Evolutionary conservation across 257 asterid species (phyloP).

Genomic region (Solanum chilense): DNA sequence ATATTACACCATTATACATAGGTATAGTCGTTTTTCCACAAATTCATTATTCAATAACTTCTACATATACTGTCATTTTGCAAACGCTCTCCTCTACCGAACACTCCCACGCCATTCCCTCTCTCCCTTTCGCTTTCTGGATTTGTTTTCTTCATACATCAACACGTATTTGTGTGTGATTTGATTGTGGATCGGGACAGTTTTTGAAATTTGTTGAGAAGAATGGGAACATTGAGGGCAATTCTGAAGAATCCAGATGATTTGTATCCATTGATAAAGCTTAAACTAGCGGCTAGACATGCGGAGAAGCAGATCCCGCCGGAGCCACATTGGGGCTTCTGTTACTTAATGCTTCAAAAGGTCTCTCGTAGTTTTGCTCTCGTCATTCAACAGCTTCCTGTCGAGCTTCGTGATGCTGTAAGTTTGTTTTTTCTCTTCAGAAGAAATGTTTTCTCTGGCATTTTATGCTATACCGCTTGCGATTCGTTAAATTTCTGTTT

Average conservation of each 20-base stretch:
- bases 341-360: conserved; percentile 79
- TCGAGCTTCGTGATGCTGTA: conserved; percentile 95
- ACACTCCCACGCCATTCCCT: neutral
- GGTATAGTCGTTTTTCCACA: neutral
- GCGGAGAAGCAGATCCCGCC: conserved; percentile 89
- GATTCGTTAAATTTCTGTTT: neutral
- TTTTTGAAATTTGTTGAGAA: conserved; percentile 5
- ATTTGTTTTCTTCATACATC: neutral
- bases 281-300: conserved; percentile 53
- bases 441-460: neutral
- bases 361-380: conserved; percentile 86
- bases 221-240: conserved; percentile 67
- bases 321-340: conserved; percentile 92
- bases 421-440: neutral
- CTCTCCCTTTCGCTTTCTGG: neutral
- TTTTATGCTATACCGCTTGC: neutral
- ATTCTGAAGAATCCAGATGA: conserved; percentile 82
- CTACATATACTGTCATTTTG: neutral
- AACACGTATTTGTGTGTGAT: neutral
- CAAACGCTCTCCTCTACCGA: neutral
- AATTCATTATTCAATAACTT: neutral
- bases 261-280: conserved; percentile 69
- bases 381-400: conserved; percentile 88
- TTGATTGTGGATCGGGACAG: neutral
- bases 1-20: neutral